Evolutionary conservation across 2,329 filamentous ascomycete species (phyloP).

Genomic region (Hypoxylon sp.): DNA sequence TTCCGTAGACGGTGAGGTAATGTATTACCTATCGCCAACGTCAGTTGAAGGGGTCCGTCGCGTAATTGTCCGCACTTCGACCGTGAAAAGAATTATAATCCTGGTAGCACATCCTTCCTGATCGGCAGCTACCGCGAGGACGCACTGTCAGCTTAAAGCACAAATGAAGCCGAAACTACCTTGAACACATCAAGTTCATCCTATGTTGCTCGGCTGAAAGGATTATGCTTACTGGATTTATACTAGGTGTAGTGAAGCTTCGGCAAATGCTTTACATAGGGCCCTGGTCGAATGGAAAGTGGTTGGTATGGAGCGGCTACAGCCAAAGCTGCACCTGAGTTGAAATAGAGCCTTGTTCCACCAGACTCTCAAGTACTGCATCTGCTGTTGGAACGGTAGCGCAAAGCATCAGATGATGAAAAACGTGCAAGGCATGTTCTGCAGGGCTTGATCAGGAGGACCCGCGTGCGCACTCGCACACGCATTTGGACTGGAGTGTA

Average conservation of each 20-base stretch:
- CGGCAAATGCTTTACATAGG: constrained; percentile 29
- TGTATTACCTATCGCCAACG: constrained; percentile 18
- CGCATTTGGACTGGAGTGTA: constrained; percentile 21
- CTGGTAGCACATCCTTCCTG: constrained; percentile 46
- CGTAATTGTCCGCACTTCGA: constrained; percentile 23
- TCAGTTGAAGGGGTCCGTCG: constrained; percentile 34
- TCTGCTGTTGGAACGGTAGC: background rate
- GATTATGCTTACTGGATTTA: constrained; percentile 28
- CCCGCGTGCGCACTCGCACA: constrained; percentile 11
- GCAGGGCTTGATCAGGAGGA: constrained; percentile 3
- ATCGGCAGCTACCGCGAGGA: constrained; percentile 41
- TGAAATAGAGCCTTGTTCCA: constrained; percentile 7
- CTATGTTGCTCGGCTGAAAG: constrained; percentile 44
- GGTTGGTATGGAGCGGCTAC: constrained; percentile 10
- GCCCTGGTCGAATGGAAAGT: constrained; percentile 11
- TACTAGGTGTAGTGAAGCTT: constrained; percentile 28
- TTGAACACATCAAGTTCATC: constrained; percentile 47
- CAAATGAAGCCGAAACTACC: constrained; percentile 37
- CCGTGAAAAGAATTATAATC: constrained; percentile 25
- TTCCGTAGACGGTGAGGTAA: constrained; percentile 12
- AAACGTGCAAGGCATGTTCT: constrained; percentile 1
- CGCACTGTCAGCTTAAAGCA: constrained; percentile 22
- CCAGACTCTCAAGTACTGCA: background rate
- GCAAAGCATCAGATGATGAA: background rate
- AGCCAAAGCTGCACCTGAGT: constrained; percentile 15